Percentiles rank a stretch among this genome's conserved stretches.
Conservation (phyloP, 306 rosid genomes). For the Geum urbanum region DNA sequence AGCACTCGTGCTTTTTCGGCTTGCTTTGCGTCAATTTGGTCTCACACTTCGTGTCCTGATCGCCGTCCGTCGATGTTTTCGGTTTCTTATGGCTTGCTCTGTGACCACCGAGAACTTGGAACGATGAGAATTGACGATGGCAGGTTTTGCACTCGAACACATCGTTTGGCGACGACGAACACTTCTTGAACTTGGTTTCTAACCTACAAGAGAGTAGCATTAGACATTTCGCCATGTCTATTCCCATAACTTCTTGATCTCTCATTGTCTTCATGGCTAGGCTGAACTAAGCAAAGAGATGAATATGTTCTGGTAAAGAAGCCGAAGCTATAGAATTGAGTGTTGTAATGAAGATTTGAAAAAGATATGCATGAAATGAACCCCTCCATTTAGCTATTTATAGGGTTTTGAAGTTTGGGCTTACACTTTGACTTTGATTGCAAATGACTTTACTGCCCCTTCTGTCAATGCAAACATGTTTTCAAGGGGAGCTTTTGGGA, state of each 20-base stretch:
- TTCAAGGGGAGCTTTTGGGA: not conserved
- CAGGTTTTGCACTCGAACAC: slow-evolving; percentile 68
- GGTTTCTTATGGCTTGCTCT: slow-evolving; percentile 72
- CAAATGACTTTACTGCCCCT: not conserved
- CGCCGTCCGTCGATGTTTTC: not conserved
- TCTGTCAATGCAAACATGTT: not conserved
- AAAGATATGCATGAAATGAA: not conserved
- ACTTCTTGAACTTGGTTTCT: slow-evolving; percentile 3
- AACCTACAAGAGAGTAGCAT: slow-evolving; percentile 36
- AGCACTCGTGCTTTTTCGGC: slow-evolving; percentile 54
- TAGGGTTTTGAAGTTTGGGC: not conserved
- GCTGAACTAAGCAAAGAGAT: not conserved
- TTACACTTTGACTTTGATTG: not conserved
- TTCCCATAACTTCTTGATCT: slow-evolving; percentile 19
- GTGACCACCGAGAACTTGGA: slow-evolving; percentile 93
- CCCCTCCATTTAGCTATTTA: not conserved
- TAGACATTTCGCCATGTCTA: slow-evolving; percentile 35
- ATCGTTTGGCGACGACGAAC: not conserved
- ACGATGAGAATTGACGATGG: slow-evolving; percentile 62
- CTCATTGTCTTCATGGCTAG: slow-evolving; percentile 47
- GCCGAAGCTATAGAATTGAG: not conserved
- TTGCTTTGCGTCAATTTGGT: slow-evolving; percentile 17
- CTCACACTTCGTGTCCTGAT: slow-evolving; percentile 9
- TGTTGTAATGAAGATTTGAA: not conserved
- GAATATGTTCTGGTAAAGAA: not conserved